Base-by-base conservation (phyloP, 176 grass and related monocot genomes). In the Oryza longistaminata region DNA sequence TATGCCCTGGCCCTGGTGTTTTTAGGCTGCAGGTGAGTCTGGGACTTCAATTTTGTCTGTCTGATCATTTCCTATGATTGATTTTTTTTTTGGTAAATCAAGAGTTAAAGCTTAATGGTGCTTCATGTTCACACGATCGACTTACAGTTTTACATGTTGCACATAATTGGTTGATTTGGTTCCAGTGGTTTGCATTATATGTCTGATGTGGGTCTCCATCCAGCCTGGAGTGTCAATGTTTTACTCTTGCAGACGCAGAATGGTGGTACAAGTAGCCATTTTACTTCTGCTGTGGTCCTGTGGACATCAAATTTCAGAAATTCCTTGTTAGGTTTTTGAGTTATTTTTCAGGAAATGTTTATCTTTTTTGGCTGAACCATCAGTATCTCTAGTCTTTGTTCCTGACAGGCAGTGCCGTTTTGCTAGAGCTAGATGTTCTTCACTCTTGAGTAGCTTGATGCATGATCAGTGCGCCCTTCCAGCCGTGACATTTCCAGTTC, bases 271-370 rank as follows among this genome's bases (percentile, higher is more conserved):
- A 35, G 4, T 34, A 26, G 5, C 21, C 55, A 31, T 50, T 49
- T 58, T 26, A 10, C 29, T 21, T 66, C 24, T 74, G 74, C 22
- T 74, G n/a, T 53, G 68, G 53, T 74, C 73, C 22, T 74, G n/a
- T 53, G 53, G 53, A 50, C 61, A 25, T 50, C 14, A 37, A 48
- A 49, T 66, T 60, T 49, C 74, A 82, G 24, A 73, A 72, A 16
- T 31, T 25, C 35, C 24, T 31, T 24, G 35, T 40, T 31, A n/a
- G 26, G 44, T 40, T 10, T 67, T 7, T 12, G 64, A 25, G 27
- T 52, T 66, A 7, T 50, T 75, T 75, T 83, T 75, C 60, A 39
- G 84, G 53, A 37, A 79, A 62, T 37, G 53, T 17, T 64, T 43
- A 49, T 65, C 39, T 49, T 49, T 48, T 22, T 80, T 55, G 11